Base-by-base conservation (phyloP, 2,329 filamentous ascomycete genomes). In the Didymella pomorum region DNA sequence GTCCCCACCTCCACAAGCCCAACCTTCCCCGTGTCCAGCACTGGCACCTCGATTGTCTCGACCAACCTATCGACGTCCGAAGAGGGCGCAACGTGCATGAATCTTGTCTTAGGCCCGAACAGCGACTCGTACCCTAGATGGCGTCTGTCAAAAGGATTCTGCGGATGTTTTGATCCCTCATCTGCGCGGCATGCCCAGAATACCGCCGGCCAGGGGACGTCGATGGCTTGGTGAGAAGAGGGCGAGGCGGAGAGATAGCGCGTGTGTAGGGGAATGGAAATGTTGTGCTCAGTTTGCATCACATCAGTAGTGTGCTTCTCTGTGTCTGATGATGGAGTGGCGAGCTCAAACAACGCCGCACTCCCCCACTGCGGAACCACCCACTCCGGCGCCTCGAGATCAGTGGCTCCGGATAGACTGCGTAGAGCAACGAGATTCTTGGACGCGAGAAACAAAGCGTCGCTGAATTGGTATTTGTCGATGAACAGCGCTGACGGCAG, bases 351-450 rank as follows among this genome's bases (percentile, higher is more conserved):
- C 4, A 97, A 82, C 16, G 92, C 82, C 16, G 84, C 87, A 0
- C 90, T 93, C 5, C 94, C 94, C 94, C 94, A 97, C 29, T 82
- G 77, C 7, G 83, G 72, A 28, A 92, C 84, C 1, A 88, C 86
- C 81, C 96, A 98, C 68, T 89, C 89, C 1, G 94, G 94, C 0
- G 92, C 93, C 79, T 98, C 94, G 52, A 98, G 87, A 66, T 98
- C 93, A 7, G 93, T 90, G 20, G 92, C 91, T 12, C 90, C 85
- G 25, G 87, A 87, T 14, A 92, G 84, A 63, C 89, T 86, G 43
- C 84, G 87, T 39, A 96, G 79, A 2, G 85, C 81, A 2, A 83
- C 81, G 20, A 97, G 83, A 71, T 96, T 92, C 69, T 96, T 92
- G 0, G 92, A 93, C 3, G 86, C 77, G 28, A 96, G 83, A 78